Conservation (phyloP, 202 grass and related monocot genomes). For the Carex sylvatica region DNA sequence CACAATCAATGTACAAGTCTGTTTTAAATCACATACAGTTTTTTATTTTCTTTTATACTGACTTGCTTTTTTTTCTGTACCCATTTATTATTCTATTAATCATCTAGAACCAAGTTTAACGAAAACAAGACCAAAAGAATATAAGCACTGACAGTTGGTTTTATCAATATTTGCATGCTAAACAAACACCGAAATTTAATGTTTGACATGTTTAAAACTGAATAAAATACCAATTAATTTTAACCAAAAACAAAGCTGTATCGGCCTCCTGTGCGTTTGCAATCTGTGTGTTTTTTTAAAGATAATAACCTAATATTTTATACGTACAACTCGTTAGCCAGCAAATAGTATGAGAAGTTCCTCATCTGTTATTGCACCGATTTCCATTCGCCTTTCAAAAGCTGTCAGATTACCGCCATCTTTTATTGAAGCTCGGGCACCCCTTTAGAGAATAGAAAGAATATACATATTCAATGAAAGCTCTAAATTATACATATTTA, state of each 20-base stretch:
- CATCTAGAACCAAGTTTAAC: not conserved
- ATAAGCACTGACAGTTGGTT: not conserved
- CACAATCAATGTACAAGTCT: too few relatives aligned
- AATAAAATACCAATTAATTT: slow-evolving; percentile 13
- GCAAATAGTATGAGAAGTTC: slow-evolving; percentile 96
- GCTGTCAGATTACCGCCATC: slow-evolving; percentile 84
- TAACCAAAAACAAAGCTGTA: slow-evolving; percentile 1
- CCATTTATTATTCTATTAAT: too few relatives aligned
- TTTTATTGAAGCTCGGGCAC: slow-evolving; percentile 76
- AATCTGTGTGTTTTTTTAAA: not conserved
- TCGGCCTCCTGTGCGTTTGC: not conserved
- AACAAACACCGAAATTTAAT: not conserved
- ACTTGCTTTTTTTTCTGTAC: too few relatives aligned
- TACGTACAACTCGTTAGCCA: slow-evolving; percentile 27
- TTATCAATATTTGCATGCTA: not conserved
- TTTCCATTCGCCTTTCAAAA: slow-evolving; percentile 96
- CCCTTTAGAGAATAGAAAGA: slow-evolving; percentile 40
- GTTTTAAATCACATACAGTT: too few relatives aligned
- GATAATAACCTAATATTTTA: not conserved
- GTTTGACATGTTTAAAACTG: not conserved
- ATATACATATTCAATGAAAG: not conserved
- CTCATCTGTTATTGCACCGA: slow-evolving; percentile 92
- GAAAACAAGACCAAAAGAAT: not conserved
- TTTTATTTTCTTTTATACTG: too few relatives aligned
- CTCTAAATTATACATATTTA: not conserved